A percentile compares a stretch with the other conserved stretches of the same genome.
Conservation (phyloP, 352 stramenopile genomes). For the Blastocystis sp. region DNA sequence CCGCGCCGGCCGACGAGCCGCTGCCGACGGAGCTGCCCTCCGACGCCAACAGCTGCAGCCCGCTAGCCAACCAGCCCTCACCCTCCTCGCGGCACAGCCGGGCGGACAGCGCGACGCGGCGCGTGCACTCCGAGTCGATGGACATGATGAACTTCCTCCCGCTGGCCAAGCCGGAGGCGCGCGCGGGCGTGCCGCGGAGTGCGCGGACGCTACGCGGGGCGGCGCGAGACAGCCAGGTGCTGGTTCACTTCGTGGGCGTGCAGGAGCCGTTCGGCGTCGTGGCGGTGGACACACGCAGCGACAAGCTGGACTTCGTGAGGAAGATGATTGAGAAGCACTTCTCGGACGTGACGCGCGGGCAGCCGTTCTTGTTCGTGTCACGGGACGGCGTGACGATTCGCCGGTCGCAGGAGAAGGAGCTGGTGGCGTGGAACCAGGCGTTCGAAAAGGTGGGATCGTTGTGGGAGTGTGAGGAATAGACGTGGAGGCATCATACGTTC, state of each 20-base stretch:
- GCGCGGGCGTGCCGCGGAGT: background rate
- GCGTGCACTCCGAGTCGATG: background rate
- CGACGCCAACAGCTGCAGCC: background rate
- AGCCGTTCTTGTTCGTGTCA: slow-evolving; percentile 52
- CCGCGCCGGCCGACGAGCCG: background rate
- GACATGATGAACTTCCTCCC: slow-evolving; percentile 16
- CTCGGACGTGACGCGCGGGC: slow-evolving; percentile 2
- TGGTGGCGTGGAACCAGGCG: slow-evolving; percentile 59
- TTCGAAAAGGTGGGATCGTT: slow-evolving; percentile 44
- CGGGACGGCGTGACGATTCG: slow-evolving; percentile 50
- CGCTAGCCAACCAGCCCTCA: background rate
- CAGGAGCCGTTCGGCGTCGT: slow-evolving; percentile 62
- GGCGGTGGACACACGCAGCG: slow-evolving; percentile 14
- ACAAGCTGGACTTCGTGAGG: slow-evolving; percentile 58
- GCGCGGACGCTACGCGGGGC: background rate
- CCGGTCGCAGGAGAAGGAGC: slow-evolving; percentile 53
- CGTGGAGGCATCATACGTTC: slow-evolving; percentile 69
- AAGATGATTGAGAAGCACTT: slow-evolving; percentile 67
- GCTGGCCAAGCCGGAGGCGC: background rate
- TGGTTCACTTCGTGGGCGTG: slow-evolving; percentile 40
- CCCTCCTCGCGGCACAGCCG: background rate
- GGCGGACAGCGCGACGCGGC: too few species aligned
- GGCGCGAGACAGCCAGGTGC: slow-evolving; percentile 17
- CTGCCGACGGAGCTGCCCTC: background rate
- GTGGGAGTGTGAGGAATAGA: slow-evolving; percentile 11